Base-by-base conservation (phyloP, 139 green algal species). In the Tetratostichococcus sp. region DNA sequence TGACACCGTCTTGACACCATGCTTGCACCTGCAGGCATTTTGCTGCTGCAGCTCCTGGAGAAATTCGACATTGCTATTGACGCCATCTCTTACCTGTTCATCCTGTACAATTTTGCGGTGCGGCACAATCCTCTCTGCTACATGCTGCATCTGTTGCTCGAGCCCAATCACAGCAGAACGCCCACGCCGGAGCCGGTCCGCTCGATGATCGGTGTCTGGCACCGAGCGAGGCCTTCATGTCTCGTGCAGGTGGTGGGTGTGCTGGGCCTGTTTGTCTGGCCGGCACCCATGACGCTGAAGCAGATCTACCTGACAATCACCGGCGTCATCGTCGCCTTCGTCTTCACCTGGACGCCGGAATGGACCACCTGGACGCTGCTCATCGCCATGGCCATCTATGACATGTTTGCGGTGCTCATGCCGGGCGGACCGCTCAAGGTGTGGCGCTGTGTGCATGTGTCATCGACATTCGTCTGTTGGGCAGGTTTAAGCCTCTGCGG, bases 281-380 rank as follows among this genome's bases (percentile, higher is more conserved):
- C 89, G 14, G 86, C 92, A n/a, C 95, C 93, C 1, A 75, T 98
- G 33, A 35, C 94, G 2, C 59, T 96, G 67, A 97, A 97, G 78
- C 91, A 95, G 75, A 83, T 75, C 28, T 98, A 97, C 85, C 81
- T 97, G 23, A 84, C 98, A 26, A 81, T 88, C 70, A 88, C 91
- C 22, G 92, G 92, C 71, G 84, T 96, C 39, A 86, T 95, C 26
- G 85, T 92, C 0, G 94, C 96, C 1, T 98, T 91, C 80, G 88
- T 96, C 69, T 99, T 99, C 88, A 98, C 94, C 16, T 91, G 85
- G 75, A 93, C 98, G 2, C 92, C 96, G 0, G 92, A 97, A 75
- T 99, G 96, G 96, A 98, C 93, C 26, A 95, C 90, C 31, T 99
- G 96, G 96, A 76, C 94, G 62, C 83, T 99, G 76, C 86, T 99